Evolutionary conservation across 2,329 filamentous ascomycete species (phyloP), one percentile per base, ranked within the genome.

Genomic region (Cladorrhinum sp.): DNA sequence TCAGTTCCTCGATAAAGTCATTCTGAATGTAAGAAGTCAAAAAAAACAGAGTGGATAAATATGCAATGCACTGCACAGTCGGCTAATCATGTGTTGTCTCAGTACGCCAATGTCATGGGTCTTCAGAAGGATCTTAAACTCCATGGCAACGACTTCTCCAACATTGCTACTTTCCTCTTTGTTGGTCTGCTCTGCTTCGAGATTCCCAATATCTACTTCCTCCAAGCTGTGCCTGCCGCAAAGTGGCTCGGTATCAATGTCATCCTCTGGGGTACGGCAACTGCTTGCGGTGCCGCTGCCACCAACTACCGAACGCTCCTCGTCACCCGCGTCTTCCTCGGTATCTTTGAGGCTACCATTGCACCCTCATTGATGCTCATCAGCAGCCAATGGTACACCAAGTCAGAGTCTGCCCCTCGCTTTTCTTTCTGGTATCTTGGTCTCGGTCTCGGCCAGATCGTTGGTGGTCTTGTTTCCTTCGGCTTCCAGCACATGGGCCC

Each of bases 31-130:
- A 55, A 68, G 80, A 74, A 16, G 32, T n/a, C n/a, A n/a, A n/a
- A 38, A 48, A 16, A 18, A 23, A 16, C 27, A 32, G 36, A 18
- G 20, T 18, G n/a, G 23, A 52, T 23, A 7, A 32, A 51, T 25
- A 20, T 49, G 12, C 38, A 13, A 48, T 25, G 7, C 20, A 23
- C 29, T 16, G 36, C 52, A 25, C 57, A 8, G 54, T 38, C 51
- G 22, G 62, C 59, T 62, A 58, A 18, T 45, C 18, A 66, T 29
- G 8, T 29, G 18, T n/a, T 55, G 57, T 49, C 59, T 55, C 69
- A 86, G 80, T 89, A 89, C 68, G 85, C 84, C 18, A 83, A 82
- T 61, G 84, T 89, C 55, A 89, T 89, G 86, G 85, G 85, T 2
- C 70, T 90, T 7, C 75, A 72, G 22, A 71, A 78, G 55, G 84